Conservation (phyloP, 495 filamentous ascomycete genomes). For the Trichoderma reesei region DNA sequence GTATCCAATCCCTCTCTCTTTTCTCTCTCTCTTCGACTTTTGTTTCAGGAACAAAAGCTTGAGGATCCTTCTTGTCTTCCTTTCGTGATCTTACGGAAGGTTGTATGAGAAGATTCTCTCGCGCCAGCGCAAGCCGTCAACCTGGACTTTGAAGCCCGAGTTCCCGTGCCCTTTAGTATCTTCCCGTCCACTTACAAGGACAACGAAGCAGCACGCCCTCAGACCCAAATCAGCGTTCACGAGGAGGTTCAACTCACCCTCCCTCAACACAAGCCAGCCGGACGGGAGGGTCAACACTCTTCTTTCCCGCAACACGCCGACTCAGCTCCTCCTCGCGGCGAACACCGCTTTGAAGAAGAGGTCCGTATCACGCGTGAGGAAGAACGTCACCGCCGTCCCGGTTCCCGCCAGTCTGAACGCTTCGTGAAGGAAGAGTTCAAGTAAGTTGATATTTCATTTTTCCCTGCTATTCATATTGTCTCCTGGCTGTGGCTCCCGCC, state of each 20-base stretch:
- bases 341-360: slow-evolving; percentile 70
- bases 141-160: slow-evolving; percentile 99
- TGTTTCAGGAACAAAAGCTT: slow-evolving; percentile 55
- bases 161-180: slow-evolving; percentile 98
- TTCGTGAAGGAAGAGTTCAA: slow-evolving; percentile 42
- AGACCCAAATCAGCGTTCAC: slow-evolving; percentile 54
- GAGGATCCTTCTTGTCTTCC: slow-evolving; percentile 89
- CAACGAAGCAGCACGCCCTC: slow-evolving; percentile 71
- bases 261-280: slow-evolving; percentile 55
- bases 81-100: slow-evolving; percentile 86
- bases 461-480: not conserved
- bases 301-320: slow-evolving; percentile 50
- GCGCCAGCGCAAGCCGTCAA: slow-evolving; percentile 67
- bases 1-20: slow-evolving; percentile 16
- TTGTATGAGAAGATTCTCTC: slow-evolving; percentile 79
- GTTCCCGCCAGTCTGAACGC: slow-evolving; percentile 42
- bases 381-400: slow-evolving; percentile 56
- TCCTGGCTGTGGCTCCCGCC: not conserved
- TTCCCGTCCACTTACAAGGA: slow-evolving; percentile 98
- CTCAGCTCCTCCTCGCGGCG: slow-evolving; percentile 45
- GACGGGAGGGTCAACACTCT: slow-evolving; percentile 86
- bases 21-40: slow-evolving; percentile 28
- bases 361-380: slow-evolving; percentile 62
- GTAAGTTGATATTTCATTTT: slow-evolving; percentile 23
- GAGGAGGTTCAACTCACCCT: slow-evolving; percentile 85